Conservation (phyloP, 2,329 filamentous ascomycete genomes). For the Aureobasidium sp. region DNA sequence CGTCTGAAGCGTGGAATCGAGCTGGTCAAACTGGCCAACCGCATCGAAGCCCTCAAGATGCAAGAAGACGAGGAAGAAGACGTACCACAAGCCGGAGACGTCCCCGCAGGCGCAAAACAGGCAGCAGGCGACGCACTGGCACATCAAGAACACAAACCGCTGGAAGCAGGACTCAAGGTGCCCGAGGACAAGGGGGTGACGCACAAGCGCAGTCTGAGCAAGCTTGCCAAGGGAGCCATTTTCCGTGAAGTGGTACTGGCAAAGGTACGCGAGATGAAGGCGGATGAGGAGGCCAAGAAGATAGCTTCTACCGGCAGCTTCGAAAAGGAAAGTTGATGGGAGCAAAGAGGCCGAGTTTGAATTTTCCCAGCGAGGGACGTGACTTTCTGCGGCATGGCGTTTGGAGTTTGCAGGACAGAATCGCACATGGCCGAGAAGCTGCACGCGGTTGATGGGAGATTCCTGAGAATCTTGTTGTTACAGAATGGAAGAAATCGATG, state of each 20-base stretch:
- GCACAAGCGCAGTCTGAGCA: slow-evolving; percentile 49
- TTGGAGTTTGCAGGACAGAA: background rate
- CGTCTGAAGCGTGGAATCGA: slow-evolving; percentile 90
- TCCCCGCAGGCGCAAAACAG: slow-evolving; percentile 56
- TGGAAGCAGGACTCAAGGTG: slow-evolving; percentile 19
- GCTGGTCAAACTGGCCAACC: slow-evolving; percentile 90
- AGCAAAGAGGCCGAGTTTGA: background rate
- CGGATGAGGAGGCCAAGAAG: slow-evolving; percentile 58
- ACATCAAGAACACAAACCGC: slow-evolving; percentile 23
- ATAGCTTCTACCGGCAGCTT: background rate
- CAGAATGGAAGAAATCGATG: background rate
- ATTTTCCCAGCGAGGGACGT: background rate
- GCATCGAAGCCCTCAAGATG: slow-evolving; percentile 89
- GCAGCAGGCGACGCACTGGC: slow-evolving; percentile 45
- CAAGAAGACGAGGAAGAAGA: slow-evolving; percentile 82
- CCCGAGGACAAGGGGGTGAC: slow-evolving; percentile 25
- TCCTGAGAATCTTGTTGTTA: background rate
- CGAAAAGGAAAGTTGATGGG: background rate
- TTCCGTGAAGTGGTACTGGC: slow-evolving; percentile 92
- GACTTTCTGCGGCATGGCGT: slow-evolving; percentile 4
- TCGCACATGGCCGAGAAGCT: too few relatives aligned
- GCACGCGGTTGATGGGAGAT: too few relatives aligned
- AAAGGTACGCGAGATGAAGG: slow-evolving; percentile 88
- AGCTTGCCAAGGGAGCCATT: slow-evolving; percentile 61
- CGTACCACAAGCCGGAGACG: slow-evolving; percentile 48